Percentiles rank a stretch among this genome's conserved stretches.
These are phyloP conservation scores for Allium sativum DNA, from an alignment of 106 monocot genomes.

Conservation along the genomic window DNA sequence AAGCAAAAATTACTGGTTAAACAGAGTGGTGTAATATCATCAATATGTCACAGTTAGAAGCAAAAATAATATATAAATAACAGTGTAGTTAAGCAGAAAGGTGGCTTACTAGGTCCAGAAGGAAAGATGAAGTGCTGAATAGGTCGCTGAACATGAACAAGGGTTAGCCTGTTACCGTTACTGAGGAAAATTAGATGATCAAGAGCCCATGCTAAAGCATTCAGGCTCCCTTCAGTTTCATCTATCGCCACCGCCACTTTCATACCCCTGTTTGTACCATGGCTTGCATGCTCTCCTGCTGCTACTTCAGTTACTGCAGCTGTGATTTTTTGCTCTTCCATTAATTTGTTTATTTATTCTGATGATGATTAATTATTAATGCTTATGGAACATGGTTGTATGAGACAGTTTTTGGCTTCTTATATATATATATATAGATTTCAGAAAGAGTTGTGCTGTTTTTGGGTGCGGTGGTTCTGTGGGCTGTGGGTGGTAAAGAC, in stretches of 20 bases:
- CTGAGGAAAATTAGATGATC: conserved; percentile 1
- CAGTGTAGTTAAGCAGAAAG: too few relatives aligned
- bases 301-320: background rate
- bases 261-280: background rate
- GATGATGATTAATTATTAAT: too few relatives aligned
- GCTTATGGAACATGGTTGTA: too few relatives aligned
- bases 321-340: background rate
- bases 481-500: too few relatives aligned
- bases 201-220: conserved; percentile 5
- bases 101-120: conserved; percentile 1
- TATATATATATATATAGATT: too few relatives aligned
- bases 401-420: too few relatives aligned
- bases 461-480: too few relatives aligned
- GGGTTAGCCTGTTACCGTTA: background rate
- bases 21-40: too few relatives aligned
- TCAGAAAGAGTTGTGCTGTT: too few relatives aligned
- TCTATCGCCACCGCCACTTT: conserved; percentile 8
- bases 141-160: conserved; percentile 11
- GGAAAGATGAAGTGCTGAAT: conserved; percentile 5
- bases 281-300: background rate
- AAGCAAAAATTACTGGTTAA: background rate
- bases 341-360: background rate
- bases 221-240: conserved; percentile 11
- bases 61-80: too few relatives aligned
- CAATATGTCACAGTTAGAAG: too few relatives aligned